phyloP scores from a whole-genome alignment of 345 rosid species.

The Clarkia xantiana region DNA sequence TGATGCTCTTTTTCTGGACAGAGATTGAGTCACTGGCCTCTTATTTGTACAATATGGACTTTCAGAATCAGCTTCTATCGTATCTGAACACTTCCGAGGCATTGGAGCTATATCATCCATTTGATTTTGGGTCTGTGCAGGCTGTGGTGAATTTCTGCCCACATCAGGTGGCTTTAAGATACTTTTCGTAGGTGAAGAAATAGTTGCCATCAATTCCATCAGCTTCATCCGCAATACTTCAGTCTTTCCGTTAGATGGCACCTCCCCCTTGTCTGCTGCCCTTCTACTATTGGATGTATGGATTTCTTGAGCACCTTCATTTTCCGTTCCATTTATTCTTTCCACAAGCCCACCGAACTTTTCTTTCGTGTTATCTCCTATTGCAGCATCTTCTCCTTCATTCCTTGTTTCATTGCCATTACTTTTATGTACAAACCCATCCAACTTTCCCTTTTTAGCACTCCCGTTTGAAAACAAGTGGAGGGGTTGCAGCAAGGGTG shows the following conservation, averaged over 20 bases:
- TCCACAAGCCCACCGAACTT: slow-evolving; percentile 21
- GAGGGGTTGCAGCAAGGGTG: slow-evolving; percentile 17
- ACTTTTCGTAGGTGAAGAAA: slow-evolving; percentile 45
- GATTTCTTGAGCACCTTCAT: slow-evolving; percentile 9
- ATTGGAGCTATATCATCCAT: slow-evolving; percentile 18
- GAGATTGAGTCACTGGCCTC: slow-evolving; percentile 56
- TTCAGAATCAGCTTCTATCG: slow-evolving; percentile 74
- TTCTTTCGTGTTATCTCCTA: slow-evolving; percentile 17
- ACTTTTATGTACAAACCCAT: slow-evolving; percentile 25
- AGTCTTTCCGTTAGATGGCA: slow-evolving; percentile 24
- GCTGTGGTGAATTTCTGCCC: slow-evolving; percentile 19
- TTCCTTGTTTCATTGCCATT: slow-evolving; percentile 12
- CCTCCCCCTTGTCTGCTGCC: slow-evolving; percentile 18
- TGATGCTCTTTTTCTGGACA: slow-evolving; percentile 30
- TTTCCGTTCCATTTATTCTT: slow-evolving; percentile 24
- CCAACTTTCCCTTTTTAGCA: slow-evolving; percentile 11
- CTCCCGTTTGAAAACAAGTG: slow-evolving; percentile 20
- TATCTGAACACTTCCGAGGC: slow-evolving; percentile 47
- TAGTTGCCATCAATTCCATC: slow-evolving; percentile 55
- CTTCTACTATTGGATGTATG: slow-evolving; percentile 14
- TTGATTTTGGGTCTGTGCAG: slow-evolving; percentile 16
- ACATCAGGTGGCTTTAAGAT: slow-evolving; percentile 25
- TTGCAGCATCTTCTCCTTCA: slow-evolving; percentile 19
- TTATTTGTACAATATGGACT: slow-evolving; percentile 27
- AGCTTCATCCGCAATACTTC: slow-evolving; percentile 61